Base-by-base conservation (phyloP, 2,329 filamentous ascomycete species). In the Rugonectria rugulosa region DNA sequence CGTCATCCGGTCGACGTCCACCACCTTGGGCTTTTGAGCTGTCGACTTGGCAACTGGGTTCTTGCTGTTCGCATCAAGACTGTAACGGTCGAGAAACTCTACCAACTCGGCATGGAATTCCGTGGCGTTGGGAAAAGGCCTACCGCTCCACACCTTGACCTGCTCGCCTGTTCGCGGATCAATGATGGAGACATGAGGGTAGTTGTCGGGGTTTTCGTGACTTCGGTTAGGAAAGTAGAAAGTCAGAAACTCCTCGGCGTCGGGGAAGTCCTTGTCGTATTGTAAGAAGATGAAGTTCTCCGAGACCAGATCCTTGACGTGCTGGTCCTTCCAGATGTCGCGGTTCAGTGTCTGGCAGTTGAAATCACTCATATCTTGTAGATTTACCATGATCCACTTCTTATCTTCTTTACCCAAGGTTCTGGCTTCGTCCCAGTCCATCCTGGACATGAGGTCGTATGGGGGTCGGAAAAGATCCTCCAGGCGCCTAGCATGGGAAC, bases 271-370 rank as follows among this genome's bases (percentile, higher is more conserved):
- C 74, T 96, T 97, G 64, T 88, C 87, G 77, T 95, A 98, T 70
- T 99, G 95, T 66, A 99, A 78, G 74, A 99, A 99, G 64, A 99
- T 84, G 72, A 99, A 99, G 75, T 96, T 93, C 70, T 97, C 94
- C 66, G 85, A 85, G 24, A 99, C 81, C 1, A 96, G 85, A n/a
- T 90, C 86, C 66, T 84, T 86, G 53, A 99, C 86, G 2, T 87
- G 83, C 15, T 84, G 74, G 65, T 97, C 90, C 75, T 97, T 97
- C 95, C 95, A 99, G 49, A 98, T 87, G 71, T 99, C 95, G 38
- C 95, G 85, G 71, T 99, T 99, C 15, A 99, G 79, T 3, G 91
- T 84, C 72, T 99, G 95, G 73, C 95, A 99, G 73, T 95, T 90
- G 73, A 99, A 99, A 68, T 97, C 88, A 29, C 90, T 90, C 62